These are phyloP conservation scores for Umbelopsis sp. DNA, from an alignment of 371 early-diverging fungal genomes.

Conservation along the genomic window DNA sequence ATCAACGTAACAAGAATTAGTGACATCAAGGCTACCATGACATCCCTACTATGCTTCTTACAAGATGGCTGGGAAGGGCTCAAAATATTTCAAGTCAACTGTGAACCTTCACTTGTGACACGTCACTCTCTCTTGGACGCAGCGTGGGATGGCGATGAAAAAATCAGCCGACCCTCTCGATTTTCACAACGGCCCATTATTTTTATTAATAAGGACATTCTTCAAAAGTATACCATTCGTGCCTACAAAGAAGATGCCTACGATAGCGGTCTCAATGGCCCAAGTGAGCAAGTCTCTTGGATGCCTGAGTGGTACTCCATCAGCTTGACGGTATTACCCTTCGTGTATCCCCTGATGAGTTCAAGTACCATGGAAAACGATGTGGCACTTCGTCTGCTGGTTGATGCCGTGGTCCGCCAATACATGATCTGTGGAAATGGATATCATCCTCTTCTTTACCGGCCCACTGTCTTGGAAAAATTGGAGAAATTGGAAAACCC, in stretches of 20 bases:
- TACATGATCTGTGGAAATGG: slow-evolving; percentile 20
- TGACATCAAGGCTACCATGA: slow-evolving; percentile 5
- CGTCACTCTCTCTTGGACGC: neutral
- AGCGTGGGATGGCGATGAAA: neutral
- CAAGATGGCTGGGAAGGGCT: slow-evolving; percentile 6
- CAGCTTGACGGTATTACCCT: slow-evolving; percentile 1
- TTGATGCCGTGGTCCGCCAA: slow-evolving; percentile 16
- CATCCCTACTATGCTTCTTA: slow-evolving; percentile 12
- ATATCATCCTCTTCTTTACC: slow-evolving; percentile 15
- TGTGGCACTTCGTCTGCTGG: neutral
- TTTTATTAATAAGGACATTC: slow-evolving; percentile 14
- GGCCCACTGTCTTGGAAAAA: neutral
- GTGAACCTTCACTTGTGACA: neutral
- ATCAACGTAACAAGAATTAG: slow-evolving; percentile 9
- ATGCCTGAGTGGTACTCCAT: slow-evolving; percentile 12
- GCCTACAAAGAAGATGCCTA: slow-evolving; percentile 16
- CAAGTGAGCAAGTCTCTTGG: slow-evolving; percentile 7
- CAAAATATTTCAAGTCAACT: neutral
- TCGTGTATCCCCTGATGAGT: slow-evolving; percentile 9
- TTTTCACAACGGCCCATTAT: neutral
- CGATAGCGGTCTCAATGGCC: slow-evolving; percentile 1
- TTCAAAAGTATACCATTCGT: slow-evolving; percentile 10
- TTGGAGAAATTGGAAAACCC: slow-evolving; percentile 2
- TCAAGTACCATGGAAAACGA: slow-evolving; percentile 1
- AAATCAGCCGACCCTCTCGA: neutral